phyloP scores from a whole-genome alignment of 176 grass and related monocot species.

The Tillandsia leiboldiana region DNA sequence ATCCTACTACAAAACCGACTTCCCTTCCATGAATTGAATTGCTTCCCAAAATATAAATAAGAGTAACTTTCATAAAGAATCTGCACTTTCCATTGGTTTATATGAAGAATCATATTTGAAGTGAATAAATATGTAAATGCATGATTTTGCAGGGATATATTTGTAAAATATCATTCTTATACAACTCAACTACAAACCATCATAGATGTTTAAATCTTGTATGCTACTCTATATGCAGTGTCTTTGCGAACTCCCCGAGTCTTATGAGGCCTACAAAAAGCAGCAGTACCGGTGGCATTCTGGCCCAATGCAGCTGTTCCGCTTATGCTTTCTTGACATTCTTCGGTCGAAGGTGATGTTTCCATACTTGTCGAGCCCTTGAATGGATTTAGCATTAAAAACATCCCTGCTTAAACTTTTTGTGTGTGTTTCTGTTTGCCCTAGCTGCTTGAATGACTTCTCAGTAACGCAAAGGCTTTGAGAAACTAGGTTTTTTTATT shows the following conservation, averaged over 20 bases:
- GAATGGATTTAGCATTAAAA: not conserved
- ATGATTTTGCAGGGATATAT: too few species aligned
- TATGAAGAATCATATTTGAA: too few species aligned
- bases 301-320: constrained; percentile 28
- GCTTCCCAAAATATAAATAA: too few species aligned
- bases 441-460: too few species aligned
- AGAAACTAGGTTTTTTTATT: too few species aligned
- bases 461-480: too few species aligned
- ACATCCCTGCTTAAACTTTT: not conserved
- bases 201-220: not conserved
- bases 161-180: too few species aligned
- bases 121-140: too few species aligned
- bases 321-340: constrained; percentile 25
- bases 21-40: too few species aligned
- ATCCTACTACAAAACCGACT: too few species aligned
- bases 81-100: too few species aligned
- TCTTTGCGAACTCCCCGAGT: constrained; percentile 25
- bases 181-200: not conserved
- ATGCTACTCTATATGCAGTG: constrained; percentile 10
- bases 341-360: constrained; percentile 16
- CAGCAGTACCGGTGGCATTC: constrained; percentile 30
- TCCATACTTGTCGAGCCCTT: not conserved
- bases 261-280: constrained; percentile 29
- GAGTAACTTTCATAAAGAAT: too few species aligned
- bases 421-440: not conserved